Conservation (phyloP, 768 basidiomycete species). For the Tulasnella sp. region DNA sequence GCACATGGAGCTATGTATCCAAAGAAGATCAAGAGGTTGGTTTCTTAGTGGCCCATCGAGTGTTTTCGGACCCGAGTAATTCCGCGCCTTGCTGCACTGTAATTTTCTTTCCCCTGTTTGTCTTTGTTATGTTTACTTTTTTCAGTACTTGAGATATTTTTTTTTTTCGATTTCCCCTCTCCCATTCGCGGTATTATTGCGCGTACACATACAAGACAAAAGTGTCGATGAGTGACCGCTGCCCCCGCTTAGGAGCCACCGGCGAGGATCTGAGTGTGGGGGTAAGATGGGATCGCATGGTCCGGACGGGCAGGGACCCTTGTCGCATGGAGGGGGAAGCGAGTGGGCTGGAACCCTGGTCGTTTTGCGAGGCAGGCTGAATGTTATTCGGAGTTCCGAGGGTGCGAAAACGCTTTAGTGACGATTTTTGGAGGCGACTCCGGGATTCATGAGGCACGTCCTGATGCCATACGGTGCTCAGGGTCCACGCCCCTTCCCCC, state of each 20-base stretch:
- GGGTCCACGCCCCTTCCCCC: not conserved
- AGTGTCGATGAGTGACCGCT: no score
- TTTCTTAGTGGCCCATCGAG: not conserved
- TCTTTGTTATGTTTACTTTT: not conserved
- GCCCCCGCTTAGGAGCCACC: no score
- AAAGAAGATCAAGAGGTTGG: not conserved
- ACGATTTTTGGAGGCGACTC: not conserved
- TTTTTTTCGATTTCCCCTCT: not conserved
- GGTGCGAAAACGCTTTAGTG: not conserved
- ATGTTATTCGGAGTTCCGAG: conserved; percentile 4
- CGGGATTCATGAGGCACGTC: conserved; percentile 1
- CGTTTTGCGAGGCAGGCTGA: not conserved
- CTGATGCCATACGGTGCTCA: conserved; percentile 11
- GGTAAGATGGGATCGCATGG: not conserved
- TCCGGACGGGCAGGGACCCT: not conserved
- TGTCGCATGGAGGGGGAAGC: not conserved
- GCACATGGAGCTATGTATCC: not conserved
- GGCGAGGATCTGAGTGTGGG: not conserved
- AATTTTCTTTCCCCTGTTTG: not conserved
- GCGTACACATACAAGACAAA: no score
- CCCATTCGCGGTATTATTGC: not conserved
- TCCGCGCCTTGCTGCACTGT: not conserved
- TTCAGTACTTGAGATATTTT: not conserved
- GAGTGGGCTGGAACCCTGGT: not conserved
- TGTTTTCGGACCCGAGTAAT: not conserved